Conservation (phyloP, 2,329 filamentous ascomycete genomes). For the Chaetomium sp. region DNA sequence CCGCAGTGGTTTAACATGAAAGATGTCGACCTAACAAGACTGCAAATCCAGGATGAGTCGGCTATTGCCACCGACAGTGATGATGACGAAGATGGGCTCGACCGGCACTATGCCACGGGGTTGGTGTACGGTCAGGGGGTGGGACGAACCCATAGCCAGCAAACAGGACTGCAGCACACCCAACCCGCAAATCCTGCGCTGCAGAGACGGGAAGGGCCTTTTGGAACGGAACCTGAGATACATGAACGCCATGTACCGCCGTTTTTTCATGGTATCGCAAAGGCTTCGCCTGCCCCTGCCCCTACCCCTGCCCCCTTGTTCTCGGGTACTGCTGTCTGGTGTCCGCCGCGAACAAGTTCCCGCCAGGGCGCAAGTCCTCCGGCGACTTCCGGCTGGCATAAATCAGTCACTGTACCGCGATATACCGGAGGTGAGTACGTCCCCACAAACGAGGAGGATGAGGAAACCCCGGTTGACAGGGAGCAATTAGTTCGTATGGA, state of each 20-base stretch:
- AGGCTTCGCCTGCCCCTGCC: neutral
- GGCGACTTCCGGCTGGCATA: neutral
- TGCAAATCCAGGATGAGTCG: constrained; percentile 1
- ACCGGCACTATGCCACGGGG: neutral
- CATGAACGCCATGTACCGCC: neutral
- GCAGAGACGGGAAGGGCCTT: neutral
- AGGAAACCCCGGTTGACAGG: constrained; percentile 4
- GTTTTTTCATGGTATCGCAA: neutral
- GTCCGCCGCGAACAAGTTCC: neutral
- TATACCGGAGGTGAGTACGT: constrained; percentile 3
- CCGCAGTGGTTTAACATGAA: neutral
- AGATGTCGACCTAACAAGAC: neutral
- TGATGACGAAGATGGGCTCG: neutral
- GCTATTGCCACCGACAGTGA: neutral
- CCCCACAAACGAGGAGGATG: neutral
- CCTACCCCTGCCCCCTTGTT: constrained; percentile 12
- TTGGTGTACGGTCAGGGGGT: neutral
- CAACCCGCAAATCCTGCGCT: neutral
- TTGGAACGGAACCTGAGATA: neutral
- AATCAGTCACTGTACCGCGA: neutral
- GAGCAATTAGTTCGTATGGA: constrained; percentile 21
- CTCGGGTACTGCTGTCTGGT: neutral
- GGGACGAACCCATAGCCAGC: constrained; percentile 3
- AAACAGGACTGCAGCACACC: neutral
- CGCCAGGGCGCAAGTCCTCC: neutral